Evolutionary conservation across 164 flowering plant genomes (phyloP), one percentile per base, ranked within the genome.

Genomic region (Vitis amurensis): DNA sequence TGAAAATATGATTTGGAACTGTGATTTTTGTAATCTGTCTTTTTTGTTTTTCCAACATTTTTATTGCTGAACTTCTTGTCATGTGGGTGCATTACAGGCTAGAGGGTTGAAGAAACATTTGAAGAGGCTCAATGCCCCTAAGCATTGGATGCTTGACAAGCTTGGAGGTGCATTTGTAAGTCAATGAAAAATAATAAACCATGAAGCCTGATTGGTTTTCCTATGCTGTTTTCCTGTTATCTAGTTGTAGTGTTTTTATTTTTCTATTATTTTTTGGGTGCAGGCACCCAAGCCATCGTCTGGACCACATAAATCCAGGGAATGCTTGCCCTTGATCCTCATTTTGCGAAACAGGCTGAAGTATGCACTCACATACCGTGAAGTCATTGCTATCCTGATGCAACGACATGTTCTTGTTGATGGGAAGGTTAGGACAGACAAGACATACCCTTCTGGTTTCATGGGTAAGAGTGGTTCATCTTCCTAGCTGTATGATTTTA

Each of bases 51-150:
- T 6, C 5, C 44, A 2, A 3, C 44, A 3, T 37, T 37, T 37
- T 37, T 37, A 6, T 37, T 37, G 44, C 44, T 37, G 2, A 37
- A 37, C 44, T 37, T 37, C 27, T 37, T 37, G 5, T 37, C 44
- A 16, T 17, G 13, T n/a, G 16, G 44, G 2, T 37, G 30, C 1
- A 8, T 64, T 63, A 9, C 77, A 82, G 86, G 86, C 86, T 16
- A 71, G 86, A 55, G 86, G 86, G n/a, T 76, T 82, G 80, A 82
- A 81, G 85, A 84, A 84, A 50, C 87, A 84, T 57, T 60, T 81
- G 83, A 84, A 84, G 87, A 84, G 87, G 87, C 87, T 84, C 77
- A 83, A 83, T 83, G 87, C 87, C 60, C 87, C 87, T 2, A 81
- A 79, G 70, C 83, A 83, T 71, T 83, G 87, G 85, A 81, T 81